Base-by-base conservation (phyloP, 768 basidiomycete genomes). In the Cyathus striatus region DNA sequence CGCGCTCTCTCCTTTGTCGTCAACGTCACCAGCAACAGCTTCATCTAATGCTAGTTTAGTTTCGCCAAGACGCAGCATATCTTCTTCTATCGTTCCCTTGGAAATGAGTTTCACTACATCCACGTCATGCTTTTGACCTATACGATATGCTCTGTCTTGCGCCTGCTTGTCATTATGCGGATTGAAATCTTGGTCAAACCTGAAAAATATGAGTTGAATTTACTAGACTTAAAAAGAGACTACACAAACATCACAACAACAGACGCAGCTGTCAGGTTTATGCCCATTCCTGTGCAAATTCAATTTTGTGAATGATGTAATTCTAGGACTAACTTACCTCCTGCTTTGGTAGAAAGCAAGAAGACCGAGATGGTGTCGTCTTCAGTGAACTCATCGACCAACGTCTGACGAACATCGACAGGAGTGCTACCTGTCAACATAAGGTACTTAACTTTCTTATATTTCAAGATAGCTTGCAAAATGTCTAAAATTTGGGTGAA, bases 131-230 rank as follows among this genome's bases (percentile, higher is more conserved):
- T 89, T 91, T 62, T 96, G 93, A 18, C 92, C 95, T 50, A 99
- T 96, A 21, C 96, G 86, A 63, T 97, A 98, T 20, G 93, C 93
- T 24, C 96, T 83, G 62, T 99, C 96, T 46, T 95, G 92, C 1
- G 96, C 96, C 66, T 99, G 96, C 47, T 87, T 81, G 64, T 98
- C 96, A 60, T 99, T 99, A 65, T 92, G 90, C 3, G 90, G 90
- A 60, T 98, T 98, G 66, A 97, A 99, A 60, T 98, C 95, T 58
- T 95, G 93, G 59, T 99, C 95, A 58, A 93, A 96, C 80, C 86
- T 88, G 33, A 21, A 22, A 4, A 36, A 33, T 5, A 47, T 33
- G 17, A 34, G 13, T 18, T 22, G 45, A 16, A 38, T 26, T 33
- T n/a, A 37, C 20, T 42, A 27, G 2, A 43, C 38, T 40, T n/a